These are phyloP conservation scores for Leccinum aurantiacum DNA, from an alignment of 768 basidiomycete species.

Conservation along the genomic window DNA sequence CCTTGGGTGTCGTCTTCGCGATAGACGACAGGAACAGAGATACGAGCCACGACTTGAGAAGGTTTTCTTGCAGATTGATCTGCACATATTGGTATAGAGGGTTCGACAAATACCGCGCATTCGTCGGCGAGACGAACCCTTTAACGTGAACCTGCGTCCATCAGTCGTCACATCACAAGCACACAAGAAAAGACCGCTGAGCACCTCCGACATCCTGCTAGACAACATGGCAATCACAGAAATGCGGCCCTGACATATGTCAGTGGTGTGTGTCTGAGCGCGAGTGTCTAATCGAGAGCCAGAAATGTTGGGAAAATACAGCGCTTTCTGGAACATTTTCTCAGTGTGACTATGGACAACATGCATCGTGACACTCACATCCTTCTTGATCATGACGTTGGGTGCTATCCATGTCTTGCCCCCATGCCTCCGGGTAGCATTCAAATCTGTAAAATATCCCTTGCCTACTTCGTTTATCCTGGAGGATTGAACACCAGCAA, in stretches of 20 bases:
- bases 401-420: slow-evolving; percentile 97
- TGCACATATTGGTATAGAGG: slow-evolving; percentile 72
- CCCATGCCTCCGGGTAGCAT: slow-evolving; percentile 75
- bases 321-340: slow-evolving; percentile 63
- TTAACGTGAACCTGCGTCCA: slow-evolving; percentile 67
- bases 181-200: not conserved
- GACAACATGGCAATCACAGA: slow-evolving; percentile 82
- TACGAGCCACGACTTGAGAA: slow-evolving; percentile 88
- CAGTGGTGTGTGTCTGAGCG: slow-evolving; percentile 68
- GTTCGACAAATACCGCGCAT: slow-evolving; percentile 50
- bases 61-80: slow-evolving; percentile 94
- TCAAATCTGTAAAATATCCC: slow-evolving; percentile 88
- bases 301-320: slow-evolving; percentile 85
- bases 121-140: slow-evolving; percentile 63
- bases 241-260: slow-evolving; percentile 71
- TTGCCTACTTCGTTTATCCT: slow-evolving; percentile 66
- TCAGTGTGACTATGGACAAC: not conserved
- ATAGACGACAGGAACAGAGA: slow-evolving; percentile 79
- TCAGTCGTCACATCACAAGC: not conserved
- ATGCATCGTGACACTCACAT: slow-evolving; percentile 53
- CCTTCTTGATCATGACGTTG: slow-evolving; percentile 82
- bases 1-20: slow-evolving; percentile 59
- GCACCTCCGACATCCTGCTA: slow-evolving; percentile 85
- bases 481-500: slow-evolving; percentile 5
- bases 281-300: slow-evolving; percentile 66